Evolutionary conservation across 2,329 filamentous ascomycete species (phyloP).

Genomic region (Bipolaris bicolor): DNA sequence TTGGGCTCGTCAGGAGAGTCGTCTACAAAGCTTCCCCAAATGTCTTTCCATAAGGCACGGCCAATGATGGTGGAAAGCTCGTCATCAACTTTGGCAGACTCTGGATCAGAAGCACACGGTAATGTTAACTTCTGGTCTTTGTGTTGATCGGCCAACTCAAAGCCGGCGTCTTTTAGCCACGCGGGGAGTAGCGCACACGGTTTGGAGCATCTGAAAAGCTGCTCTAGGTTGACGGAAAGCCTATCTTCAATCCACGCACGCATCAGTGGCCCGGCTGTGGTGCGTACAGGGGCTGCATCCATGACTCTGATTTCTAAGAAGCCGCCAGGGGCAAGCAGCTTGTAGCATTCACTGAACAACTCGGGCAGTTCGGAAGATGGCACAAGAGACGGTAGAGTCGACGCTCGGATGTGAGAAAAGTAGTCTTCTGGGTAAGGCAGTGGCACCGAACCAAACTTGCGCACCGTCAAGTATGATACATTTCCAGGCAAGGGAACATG

Average conservation of each 20-base stretch:
- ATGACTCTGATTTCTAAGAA: conserved; percentile 66
- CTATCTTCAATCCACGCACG: conserved; percentile 67
- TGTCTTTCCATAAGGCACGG: conserved; percentile 46
- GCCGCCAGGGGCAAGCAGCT: conserved; percentile 62
- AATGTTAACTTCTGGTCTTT: conserved; percentile 33
- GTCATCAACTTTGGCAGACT: conserved; percentile 28
- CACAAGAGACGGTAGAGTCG: conserved; percentile 63
- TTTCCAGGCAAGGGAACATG: conserved; percentile 45
- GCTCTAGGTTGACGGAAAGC: conserved; percentile 65
- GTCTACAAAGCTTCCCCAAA: conserved; percentile 47
- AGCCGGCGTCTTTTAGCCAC: conserved; percentile 64
- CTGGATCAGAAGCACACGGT: conserved; percentile 38
- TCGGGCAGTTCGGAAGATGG: conserved; percentile 63
- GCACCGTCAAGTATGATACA: conserved; percentile 37
- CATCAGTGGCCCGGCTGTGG: conserved; percentile 64
- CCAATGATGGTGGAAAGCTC: conserved; percentile 46
- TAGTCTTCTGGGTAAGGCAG: conserved; percentile 55
- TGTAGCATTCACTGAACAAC: conserved; percentile 63
- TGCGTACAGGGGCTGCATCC: conserved; percentile 64
- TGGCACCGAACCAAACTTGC: conserved; percentile 51
- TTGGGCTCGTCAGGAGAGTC: conserved; percentile 34
- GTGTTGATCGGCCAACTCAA: conserved; percentile 45
- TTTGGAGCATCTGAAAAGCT: conserved; percentile 64
- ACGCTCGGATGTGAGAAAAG: conserved; percentile 49
- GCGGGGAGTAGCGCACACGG: conserved; percentile 64